These are phyloP conservation scores for Rhizopogon sp. DNA, from an alignment of 768 basidiomycete species.

Conservation along the genomic window DNA sequence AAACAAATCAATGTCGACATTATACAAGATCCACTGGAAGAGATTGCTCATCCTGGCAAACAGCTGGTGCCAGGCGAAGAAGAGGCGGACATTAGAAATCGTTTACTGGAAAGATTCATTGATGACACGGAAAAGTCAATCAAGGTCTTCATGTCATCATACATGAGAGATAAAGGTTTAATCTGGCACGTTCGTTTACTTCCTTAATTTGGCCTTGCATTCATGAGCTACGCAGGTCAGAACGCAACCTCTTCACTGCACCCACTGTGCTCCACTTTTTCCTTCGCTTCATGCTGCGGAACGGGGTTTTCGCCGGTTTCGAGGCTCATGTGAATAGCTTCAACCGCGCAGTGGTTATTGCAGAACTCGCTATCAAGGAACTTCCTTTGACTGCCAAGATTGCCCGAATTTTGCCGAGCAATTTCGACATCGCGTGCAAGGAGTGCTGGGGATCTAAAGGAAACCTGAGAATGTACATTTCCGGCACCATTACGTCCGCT, in stretches of 20 bases:
- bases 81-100: constrained; percentile 6
- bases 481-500: background rate
- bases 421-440: constrained; percentile 45
- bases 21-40: constrained; percentile 26
- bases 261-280: constrained; percentile 43
- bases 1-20: constrained; percentile 15
- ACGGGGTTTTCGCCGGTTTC: constrained; percentile 33
- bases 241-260: constrained; percentile 35
- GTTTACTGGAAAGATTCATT: constrained; percentile 46
- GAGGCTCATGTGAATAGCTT: constrained; percentile 24
- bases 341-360: constrained; percentile 38
- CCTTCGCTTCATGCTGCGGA: constrained; percentile 40
- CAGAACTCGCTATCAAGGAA: constrained; percentile 33
- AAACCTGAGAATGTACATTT: constrained; percentile 22
- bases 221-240: constrained; percentile 31
- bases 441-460: constrained; percentile 44
- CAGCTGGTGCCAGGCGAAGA: constrained; percentile 18
- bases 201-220: background rate
- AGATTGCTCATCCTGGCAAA: constrained; percentile 23
- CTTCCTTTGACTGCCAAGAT: constrained; percentile 38
- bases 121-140: constrained; percentile 54
- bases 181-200: constrained; percentile 44
- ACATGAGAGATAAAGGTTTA: constrained; percentile 59
- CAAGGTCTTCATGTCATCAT: constrained; percentile 66
- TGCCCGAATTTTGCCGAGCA: constrained; percentile 32